A percentile compares a stretch with the other conserved stretches of the same genome.
Evolutionary conservation across 1,284 basidiomycete species (phyloP).

Genomic region (Sporisorium sorghi): DNA sequence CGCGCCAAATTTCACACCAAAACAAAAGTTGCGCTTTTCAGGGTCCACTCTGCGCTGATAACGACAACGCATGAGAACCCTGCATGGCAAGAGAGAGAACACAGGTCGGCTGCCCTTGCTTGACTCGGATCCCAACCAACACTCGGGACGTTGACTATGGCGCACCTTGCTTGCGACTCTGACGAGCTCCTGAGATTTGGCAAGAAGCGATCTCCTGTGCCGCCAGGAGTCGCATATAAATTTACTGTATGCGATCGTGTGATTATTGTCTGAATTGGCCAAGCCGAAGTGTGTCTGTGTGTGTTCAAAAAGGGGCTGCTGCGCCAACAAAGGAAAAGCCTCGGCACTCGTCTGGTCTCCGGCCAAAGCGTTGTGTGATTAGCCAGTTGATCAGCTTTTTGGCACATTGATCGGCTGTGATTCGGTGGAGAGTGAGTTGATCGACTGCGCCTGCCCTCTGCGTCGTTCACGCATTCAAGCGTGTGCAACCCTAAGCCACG

Average conservation of each 20-base stretch:
- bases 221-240: background rate
- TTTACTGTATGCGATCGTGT: background rate
- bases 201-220: background rate
- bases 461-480: too few relatives aligned
- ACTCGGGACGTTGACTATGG: slow-evolving; percentile 2
- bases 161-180: background rate
- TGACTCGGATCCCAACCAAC: background rate
- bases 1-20: slow-evolving; percentile 5
- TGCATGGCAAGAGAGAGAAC: slow-evolving; percentile 22
- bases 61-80: slow-evolving; percentile 36
- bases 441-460: slow-evolving; percentile 18
- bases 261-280: background rate
- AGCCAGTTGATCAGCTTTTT: slow-evolving; percentile 29
- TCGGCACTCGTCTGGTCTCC: slow-evolving; percentile 2
- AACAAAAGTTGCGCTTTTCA: slow-evolving; percentile 26
- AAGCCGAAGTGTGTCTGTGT: background rate
- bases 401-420: slow-evolving; percentile 10
- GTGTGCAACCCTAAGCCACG: too few relatives aligned
- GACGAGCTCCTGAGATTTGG: background rate
- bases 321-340: background rate
- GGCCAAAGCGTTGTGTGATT: slow-evolving; percentile 25
- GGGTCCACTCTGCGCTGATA: too few relatives aligned
- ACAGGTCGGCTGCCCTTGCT: slow-evolving; percentile 2
- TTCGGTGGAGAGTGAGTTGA: background rate
- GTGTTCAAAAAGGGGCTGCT: slow-evolving; percentile 4